Evolutionary conservation across 2,329 filamentous ascomycete species (phyloP).

Genomic region (Nigrospora osmanthi): DNA sequence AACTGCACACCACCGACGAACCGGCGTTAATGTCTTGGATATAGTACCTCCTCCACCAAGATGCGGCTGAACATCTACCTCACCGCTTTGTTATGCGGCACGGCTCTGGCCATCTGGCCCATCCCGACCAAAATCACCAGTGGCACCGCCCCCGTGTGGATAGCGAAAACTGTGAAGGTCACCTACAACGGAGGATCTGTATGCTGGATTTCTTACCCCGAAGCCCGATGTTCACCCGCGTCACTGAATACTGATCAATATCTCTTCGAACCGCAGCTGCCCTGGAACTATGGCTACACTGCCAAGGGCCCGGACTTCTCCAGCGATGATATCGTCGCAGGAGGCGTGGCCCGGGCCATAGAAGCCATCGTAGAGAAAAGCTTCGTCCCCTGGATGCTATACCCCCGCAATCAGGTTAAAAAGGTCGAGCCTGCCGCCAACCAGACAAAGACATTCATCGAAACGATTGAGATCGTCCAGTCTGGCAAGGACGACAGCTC

Average conservation of each 20-base stretch:
- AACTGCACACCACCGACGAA: too few species aligned
- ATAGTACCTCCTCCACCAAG: constrained; percentile 3
- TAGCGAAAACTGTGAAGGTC: constrained; percentile 41
- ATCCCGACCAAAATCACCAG: constrained; percentile 41
- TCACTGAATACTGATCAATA: constrained; percentile 11
- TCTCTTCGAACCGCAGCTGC: constrained; percentile 34
- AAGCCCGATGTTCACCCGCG: constrained; percentile 10
- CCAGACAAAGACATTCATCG: constrained; percentile 40
- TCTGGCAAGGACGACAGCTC: constrained; percentile 42
- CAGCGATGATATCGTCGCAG: constrained; percentile 47
- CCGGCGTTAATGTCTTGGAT: too few species aligned
- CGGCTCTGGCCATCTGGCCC: constrained; percentile 49
- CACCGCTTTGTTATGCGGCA: constrained; percentile 29
- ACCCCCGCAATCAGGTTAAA: constrained; percentile 47
- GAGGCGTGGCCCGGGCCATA: constrained; percentile 51
- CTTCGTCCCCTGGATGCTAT: constrained; percentile 74
- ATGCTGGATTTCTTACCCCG: constrained; percentile 33
- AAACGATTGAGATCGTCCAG: constrained; percentile 54
- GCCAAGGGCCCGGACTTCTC: constrained; percentile 27
- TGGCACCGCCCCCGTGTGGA: constrained; percentile 45
- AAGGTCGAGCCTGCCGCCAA: constrained; percentile 53
- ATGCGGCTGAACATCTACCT: constrained; percentile 20
- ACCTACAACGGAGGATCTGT: constrained; percentile 52
- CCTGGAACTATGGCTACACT: constrained; percentile 38
- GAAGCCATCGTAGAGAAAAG: constrained; percentile 58